These are phyloP conservation scores for Lojkania enalia DNA, from an alignment of 2,329 filamentous ascomycete species.

Conservation along the genomic window DNA sequence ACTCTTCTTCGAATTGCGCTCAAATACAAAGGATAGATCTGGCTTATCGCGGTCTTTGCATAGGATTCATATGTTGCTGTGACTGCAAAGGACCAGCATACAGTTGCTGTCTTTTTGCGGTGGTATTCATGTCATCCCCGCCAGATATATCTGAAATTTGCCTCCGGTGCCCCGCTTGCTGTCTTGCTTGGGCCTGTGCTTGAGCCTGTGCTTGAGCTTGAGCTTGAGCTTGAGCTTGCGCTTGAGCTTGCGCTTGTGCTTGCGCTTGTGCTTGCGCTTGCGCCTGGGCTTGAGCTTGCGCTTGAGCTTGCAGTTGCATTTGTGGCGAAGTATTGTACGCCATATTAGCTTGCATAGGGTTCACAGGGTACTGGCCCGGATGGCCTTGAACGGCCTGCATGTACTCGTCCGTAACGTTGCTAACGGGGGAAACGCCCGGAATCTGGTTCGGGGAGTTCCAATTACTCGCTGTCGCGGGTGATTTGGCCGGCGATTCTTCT, in stretches of 20 bases:
- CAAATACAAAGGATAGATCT: no score
- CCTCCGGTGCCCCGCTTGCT: slow-evolving; percentile 51
- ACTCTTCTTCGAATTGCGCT: no score
- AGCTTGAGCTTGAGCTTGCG: no score
- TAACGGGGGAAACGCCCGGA: slow-evolving; percentile 60
- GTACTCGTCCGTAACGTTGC: slow-evolving; percentile 52
- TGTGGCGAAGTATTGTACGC: slow-evolving; percentile 47
- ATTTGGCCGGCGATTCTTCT: slow-evolving; percentile 65
- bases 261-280: slow-evolving; percentile 46
- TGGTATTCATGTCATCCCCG: slow-evolving; percentile 54
- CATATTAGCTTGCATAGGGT: slow-evolving; percentile 38
- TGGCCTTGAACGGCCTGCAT: slow-evolving; percentile 49
- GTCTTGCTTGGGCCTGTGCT: slow-evolving; percentile 35
- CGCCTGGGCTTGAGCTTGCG: no score
- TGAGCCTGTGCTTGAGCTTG: slow-evolving; percentile 46
- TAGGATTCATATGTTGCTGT: slow-evolving; percentile 54
- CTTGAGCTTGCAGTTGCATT: slow-evolving; percentile 42
- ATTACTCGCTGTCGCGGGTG: slow-evolving; percentile 61
- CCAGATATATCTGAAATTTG: slow-evolving; percentile 65
- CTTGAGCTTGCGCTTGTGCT: slow-evolving; percentile 43
- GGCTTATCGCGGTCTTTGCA: slow-evolving; percentile 50
- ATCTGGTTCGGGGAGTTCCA: slow-evolving; percentile 67
- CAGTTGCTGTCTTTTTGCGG: slow-evolving; percentile 63
- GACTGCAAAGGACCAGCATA: slow-evolving; percentile 50
- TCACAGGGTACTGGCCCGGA: slow-evolving; percentile 45